phyloP scores from a whole-genome alignment of 176 grass and related monocot genomes.

The Aegilops longissima region DNA sequence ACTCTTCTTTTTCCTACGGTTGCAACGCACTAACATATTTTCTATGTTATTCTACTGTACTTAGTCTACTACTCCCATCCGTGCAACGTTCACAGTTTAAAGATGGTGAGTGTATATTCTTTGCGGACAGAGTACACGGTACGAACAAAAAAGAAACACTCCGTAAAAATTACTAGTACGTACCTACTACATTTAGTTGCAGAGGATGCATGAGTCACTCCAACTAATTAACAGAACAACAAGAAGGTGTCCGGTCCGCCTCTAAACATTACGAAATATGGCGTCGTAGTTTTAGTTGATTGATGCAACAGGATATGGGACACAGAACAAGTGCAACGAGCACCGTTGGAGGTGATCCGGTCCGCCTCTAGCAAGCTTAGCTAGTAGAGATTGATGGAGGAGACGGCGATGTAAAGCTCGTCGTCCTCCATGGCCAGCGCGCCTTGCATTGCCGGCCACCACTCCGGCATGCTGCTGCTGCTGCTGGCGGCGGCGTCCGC shows the following conservation, averaged over 20 bases:
- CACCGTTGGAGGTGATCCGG: neutral
- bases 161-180: no score
- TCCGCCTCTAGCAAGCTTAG: neutral
- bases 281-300: neutral
- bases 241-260: no score
- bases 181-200: no score
- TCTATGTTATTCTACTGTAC: no score
- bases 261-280: neutral
- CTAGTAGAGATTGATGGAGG: conserved; percentile 39
- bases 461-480: conserved; percentile 17
- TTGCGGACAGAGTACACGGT: no score
- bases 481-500: neutral
- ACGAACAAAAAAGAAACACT: no score
- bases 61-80: no score
- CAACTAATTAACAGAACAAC: neutral
- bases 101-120: no score
- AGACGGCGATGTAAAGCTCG: conserved; percentile 46
- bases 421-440: conserved; percentile 29
- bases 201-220: no score
- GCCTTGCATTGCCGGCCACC: conserved; percentile 58
- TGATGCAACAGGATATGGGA: neutral
- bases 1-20: no score
- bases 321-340: neutral
- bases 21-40: no score
- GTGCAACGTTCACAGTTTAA: no score